Evolutionary conservation across 768 basidiomycete genomes (phyloP), one percentile per base, ranked within the genome.

Genomic region (Tulasnella sp.): DNA sequence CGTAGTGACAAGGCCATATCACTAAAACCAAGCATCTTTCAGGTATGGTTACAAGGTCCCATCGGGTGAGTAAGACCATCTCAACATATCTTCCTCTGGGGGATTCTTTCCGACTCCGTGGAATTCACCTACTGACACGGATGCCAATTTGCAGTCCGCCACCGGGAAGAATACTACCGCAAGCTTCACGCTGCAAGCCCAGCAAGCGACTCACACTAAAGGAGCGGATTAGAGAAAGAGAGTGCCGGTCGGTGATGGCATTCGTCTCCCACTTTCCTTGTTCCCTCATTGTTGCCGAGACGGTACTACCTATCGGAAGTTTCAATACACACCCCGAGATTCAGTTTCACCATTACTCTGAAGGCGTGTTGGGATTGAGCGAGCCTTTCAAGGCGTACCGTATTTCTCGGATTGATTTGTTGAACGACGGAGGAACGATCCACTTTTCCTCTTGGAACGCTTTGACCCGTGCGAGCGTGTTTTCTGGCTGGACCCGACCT

Each of bases 111-210:
- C 8, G 37, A 28, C 20, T 28, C 31, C 80, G n/a, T 40, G 72
- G 73, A 60, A 8, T 31, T 20, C 78, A 31, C 82, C 84, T 44
- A 80, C 75, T 18, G 31, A 79, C 82, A 84, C 80, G 82, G 28
- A 24, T 69, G 60, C 69, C n/a, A 77, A 81, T 28, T 64, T 64
- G 60, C 84, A 97, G 96, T 96, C 81, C 92, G 93, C 84, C 89
- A 88, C 80, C 93, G 94, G 85, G 96, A 97, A 87, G 91, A 90
- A 83, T 96, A 89, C 87, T 97, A 97, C 88, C 87, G 96, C 84
- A 94, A 92, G 86, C 89, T 96, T 9, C 54, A 80, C 41, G 78
- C 78, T 41, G 77, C 76, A 2, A 64, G 60, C 60, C 60, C 60
- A 64, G 60, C 60, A 64, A 64, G 31, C 60, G 60, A 64, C 1